Conservation (phyloP, 139 green algal genomes). For the Chlamydomonas sp. region DNA sequence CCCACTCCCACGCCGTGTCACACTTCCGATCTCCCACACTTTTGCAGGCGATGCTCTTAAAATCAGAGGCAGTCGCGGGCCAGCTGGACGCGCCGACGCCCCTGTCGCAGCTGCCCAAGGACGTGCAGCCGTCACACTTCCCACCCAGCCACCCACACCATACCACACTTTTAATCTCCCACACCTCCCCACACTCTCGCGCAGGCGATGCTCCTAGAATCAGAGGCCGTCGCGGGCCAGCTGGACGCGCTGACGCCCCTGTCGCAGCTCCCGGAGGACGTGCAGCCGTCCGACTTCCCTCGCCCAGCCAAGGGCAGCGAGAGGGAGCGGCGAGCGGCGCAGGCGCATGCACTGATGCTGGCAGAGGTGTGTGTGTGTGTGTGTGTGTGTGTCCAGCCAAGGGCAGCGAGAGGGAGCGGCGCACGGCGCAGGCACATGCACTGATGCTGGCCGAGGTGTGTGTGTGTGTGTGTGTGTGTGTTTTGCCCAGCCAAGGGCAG, state of each 20-base stretch:
- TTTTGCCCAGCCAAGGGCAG: neutral
- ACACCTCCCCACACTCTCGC: no score
- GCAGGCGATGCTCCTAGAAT: neutral
- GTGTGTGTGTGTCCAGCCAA: no score
- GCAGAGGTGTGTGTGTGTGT: no score
- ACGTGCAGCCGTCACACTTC: neutral
- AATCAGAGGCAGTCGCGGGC: neutral
- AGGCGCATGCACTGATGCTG: conserved; percentile 13
- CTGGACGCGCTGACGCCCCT: neutral
- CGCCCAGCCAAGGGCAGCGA: neutral
- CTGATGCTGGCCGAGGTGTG: no score
- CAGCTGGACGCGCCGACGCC: conserved; percentile 2
- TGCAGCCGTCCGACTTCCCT: conserved; percentile 6
- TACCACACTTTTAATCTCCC: no score
- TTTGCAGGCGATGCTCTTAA: no score
- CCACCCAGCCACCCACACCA: no score
- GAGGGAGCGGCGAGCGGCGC: neutral
- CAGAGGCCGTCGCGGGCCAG: conserved; percentile 2
- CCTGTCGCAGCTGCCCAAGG: conserved; percentile 3
- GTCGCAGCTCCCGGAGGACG: neutral
- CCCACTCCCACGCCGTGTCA: no score
- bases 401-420: no score
- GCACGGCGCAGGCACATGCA: no score
- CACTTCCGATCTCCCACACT: no score
- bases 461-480: no score